phyloP scores from a whole-genome alignment of 2,329 filamentous ascomycete genomes.

The Colletotrichum spaethianum region DNA sequence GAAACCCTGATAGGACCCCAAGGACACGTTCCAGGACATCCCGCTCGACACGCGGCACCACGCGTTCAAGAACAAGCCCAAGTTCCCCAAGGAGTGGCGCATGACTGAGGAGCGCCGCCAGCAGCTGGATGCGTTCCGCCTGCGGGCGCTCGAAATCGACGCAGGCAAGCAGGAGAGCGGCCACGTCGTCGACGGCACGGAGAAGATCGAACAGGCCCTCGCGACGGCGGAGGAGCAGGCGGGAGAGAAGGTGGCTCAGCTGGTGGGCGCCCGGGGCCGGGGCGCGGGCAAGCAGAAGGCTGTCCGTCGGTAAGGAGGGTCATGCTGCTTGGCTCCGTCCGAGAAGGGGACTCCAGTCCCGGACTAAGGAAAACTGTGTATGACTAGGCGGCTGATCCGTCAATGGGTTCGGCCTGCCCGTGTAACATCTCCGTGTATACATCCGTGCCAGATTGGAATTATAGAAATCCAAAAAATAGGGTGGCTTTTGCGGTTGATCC shows the following conservation, averaged over 20 bases:
- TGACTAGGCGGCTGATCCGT: constrained; percentile 32
- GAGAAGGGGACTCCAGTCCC: not conserved
- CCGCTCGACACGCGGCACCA: constrained; percentile 92
- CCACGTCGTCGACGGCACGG: constrained; percentile 70
- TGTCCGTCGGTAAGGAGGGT: constrained; percentile 13
- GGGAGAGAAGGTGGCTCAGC: constrained; percentile 50
- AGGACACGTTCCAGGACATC: constrained; percentile 88
- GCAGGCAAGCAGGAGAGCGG: constrained; percentile 67
- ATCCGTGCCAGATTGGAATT: constrained; percentile 23
- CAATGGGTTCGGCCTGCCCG: constrained; percentile 20
- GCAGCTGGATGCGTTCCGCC: constrained; percentile 75
- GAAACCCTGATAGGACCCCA: constrained; percentile 68
- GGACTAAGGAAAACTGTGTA: constrained; percentile 25
- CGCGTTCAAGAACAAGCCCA: constrained; percentile 74
- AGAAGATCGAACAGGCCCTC: constrained; percentile 61
- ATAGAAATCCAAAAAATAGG: constrained; percentile 33
- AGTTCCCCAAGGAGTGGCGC: constrained; percentile 87
- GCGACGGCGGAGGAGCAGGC: constrained; percentile 44
- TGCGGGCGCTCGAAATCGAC: constrained; percentile 67
- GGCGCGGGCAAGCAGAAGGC: constrained; percentile 19
- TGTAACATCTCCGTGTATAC: constrained; percentile 42
- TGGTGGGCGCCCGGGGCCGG: constrained; percentile 45
- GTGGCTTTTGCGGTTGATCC: not conserved
- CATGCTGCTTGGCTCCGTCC: not conserved
- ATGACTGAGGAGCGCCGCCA: constrained; percentile 78